phyloP scores from a whole-genome alignment of 768 basidiomycete species.

The Termitomyces sp. region DNA sequence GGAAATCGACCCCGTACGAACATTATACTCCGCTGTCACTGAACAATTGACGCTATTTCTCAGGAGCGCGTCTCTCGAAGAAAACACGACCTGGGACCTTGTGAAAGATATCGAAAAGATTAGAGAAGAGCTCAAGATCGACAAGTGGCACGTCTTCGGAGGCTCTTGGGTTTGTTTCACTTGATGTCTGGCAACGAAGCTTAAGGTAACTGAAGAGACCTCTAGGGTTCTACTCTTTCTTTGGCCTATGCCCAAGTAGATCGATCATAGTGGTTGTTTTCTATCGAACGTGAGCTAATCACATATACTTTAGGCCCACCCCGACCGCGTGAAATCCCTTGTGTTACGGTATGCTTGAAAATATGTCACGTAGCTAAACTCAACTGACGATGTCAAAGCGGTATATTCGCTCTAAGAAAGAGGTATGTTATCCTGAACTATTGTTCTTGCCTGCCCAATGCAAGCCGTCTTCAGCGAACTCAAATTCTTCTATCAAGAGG shows the following conservation, averaged over 20 bases:
- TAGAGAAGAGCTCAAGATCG: slow-evolving; percentile 68
- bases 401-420: slow-evolving; percentile 85
- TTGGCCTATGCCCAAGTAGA: slow-evolving; percentile 81
- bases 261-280: not conserved
- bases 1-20: slow-evolving; percentile 80
- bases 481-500: slow-evolving; percentile 90
- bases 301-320: slow-evolving; percentile 54
- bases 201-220: not conserved
- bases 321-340: slow-evolving; percentile 74
- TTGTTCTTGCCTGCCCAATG: not conserved
- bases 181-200: not conserved
- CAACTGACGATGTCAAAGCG: slow-evolving; percentile 37
- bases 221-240: slow-evolving; percentile 80
- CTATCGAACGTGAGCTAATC: not conserved
- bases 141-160: slow-evolving; percentile 94
- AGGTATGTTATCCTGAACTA: slow-evolving; percentile 38
- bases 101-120: slow-evolving; percentile 87
- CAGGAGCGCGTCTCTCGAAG: slow-evolving; percentile 70
- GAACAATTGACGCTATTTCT: not conserved
- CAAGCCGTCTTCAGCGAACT: slow-evolving; percentile 53
- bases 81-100: slow-evolving; percentile 94
- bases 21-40: not conserved
- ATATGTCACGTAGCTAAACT: not conserved
- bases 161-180: slow-evolving; percentile 78
- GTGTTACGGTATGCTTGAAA: slow-evolving; percentile 57